Evolutionary conservation across 768 basidiomycete species (phyloP), one percentile per base, ranked within the genome.

Genomic region (Crucibulum laeve): DNA sequence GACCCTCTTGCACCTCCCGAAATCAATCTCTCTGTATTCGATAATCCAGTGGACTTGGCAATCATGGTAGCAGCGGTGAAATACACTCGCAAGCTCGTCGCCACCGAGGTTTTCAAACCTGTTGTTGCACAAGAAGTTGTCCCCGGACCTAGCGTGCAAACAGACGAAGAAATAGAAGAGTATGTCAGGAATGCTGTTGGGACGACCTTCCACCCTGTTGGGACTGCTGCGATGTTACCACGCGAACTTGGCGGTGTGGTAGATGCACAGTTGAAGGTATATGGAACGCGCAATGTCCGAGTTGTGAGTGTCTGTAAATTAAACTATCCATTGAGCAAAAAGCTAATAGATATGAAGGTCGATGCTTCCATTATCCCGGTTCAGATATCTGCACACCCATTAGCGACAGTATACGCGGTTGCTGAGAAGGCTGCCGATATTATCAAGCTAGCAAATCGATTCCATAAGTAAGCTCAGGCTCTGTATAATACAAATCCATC

Each of bases 141-240:
- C 0, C 62, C 62, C 1, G 60, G 60, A 1, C 44, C 73, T 0
- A 47, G 49, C 4, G 74, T 84, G 14, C 55, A 61, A 18, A 73
- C 73, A 4, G 84, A 87, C 51, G 74, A 49, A 13, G 55, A 82
- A 22, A 77, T 76, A 64, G 76, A 82, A 28, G 55, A 57, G 4
- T 86, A 74, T 73, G 48, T 82, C 22, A 58, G 62, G 22, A 59
- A 56, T 13, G 49, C 57, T 4, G 67, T 70, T 13, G 62, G 67
- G 5, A 80, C 78, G 6, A 77, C 83, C 62, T 80, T 63, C 62
- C 85, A 87, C 57, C 83, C 83, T 5, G 48, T 50, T 4, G 59
- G 55, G 18, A 57, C 53, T 14, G 54, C 56, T 18, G 53, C 61
- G 15, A 67, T 67, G 65, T 25, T 63, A 23, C 63, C 63, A 1